Percentiles rank a stretch among this genome's conserved stretches.
phyloP scores from a whole-genome alignment of 345 rosid species.

The Bruguiera parviflora region DNA sequence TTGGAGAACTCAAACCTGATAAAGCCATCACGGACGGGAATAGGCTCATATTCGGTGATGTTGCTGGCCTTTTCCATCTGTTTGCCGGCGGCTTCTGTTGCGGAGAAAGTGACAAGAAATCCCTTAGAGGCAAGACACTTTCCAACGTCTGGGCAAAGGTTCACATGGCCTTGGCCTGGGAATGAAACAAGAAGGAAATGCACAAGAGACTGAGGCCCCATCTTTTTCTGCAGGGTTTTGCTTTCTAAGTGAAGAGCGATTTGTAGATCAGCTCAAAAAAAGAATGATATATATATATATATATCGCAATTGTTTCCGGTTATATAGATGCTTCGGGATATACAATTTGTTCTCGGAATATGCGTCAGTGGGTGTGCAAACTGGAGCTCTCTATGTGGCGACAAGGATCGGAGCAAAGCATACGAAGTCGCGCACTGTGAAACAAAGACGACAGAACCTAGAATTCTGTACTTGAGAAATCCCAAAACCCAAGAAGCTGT shows the following conservation, averaged over 20 bases:
- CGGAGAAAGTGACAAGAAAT: constrained; percentile 62
- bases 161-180: constrained; percentile 79
- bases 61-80: constrained; percentile 47
- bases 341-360: no score
- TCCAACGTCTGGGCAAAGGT: constrained; percentile 69
- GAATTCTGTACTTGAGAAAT: no score
- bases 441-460: no score
- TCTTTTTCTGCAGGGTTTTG: constrained; percentile 1
- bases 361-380: no score
- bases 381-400: no score
- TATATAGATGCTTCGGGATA: no score
- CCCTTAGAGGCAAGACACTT: constrained; percentile 70
- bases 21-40: constrained; percentile 56
- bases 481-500: no score
- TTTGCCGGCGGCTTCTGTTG: constrained; percentile 44
- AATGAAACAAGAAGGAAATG: constrained; percentile 72
- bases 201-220: constrained; percentile 41
- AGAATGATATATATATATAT: no score
- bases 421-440: no score
- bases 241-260: no score
- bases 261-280: not conserved
- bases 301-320: no score
- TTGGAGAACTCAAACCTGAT: constrained; percentile 66
- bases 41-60: constrained; percentile 36
- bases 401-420: no score